Conservation (phyloP, 352 stramenopile species). For the Pythium phragmitis region DNA sequence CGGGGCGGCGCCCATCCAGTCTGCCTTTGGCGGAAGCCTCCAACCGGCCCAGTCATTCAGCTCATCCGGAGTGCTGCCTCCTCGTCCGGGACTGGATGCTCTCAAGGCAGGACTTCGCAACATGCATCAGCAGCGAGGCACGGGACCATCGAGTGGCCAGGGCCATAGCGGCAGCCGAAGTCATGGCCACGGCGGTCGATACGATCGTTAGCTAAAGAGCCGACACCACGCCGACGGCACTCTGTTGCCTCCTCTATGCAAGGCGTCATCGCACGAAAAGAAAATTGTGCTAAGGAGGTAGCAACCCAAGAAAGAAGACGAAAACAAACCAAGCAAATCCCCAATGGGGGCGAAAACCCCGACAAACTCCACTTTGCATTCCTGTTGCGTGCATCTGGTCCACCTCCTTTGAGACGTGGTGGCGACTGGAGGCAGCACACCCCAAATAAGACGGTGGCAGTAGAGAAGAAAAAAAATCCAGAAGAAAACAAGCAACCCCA, state of each 20-base stretch:
- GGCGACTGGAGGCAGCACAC: not conserved
- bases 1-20: slow-evolving; percentile 52
- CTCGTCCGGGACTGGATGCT: slow-evolving; percentile 59
- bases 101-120: slow-evolving; percentile 80
- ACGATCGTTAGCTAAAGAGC: slow-evolving; percentile 45
- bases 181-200: slow-evolving; percentile 36
- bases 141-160: slow-evolving; percentile 15
- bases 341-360: not conserved
- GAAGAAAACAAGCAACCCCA: not conserved
- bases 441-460: not conserved
- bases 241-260: not conserved
- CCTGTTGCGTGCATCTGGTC: not conserved
- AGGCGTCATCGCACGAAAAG: not conserved
- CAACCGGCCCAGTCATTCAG: slow-evolving; percentile 51
- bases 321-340: not conserved
- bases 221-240: not conserved
- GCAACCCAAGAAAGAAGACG: not conserved
- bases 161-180: slow-evolving; percentile 16
- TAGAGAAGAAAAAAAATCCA: not conserved
- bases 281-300: not conserved
- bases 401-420: not conserved
- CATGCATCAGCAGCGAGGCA: slow-evolving; percentile 78
- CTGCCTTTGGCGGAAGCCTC: slow-evolving; percentile 56
- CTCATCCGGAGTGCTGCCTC: slow-evolving; percentile 35
- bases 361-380: not conserved